Percentiles rank a stretch among this genome's conserved stretches.
Evolutionary conservation across 208 protist species (phyloP).

Genomic region (Endotrypanum monterogeii): DNA sequence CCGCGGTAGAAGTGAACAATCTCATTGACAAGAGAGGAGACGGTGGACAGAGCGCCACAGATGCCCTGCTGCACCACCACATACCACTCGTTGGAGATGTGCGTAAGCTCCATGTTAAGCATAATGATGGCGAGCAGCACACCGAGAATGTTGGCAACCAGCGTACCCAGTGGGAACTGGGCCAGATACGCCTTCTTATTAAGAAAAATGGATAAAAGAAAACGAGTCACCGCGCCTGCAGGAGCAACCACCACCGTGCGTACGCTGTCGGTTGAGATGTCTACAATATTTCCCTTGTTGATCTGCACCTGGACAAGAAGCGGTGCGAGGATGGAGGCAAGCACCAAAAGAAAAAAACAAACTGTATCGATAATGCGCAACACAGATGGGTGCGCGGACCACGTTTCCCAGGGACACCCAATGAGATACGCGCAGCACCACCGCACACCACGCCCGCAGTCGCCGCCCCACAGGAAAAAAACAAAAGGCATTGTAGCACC

Average conservation of each 20-base stretch:
- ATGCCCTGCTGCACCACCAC: slow-evolving; percentile 47
- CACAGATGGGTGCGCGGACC: slow-evolving; percentile 10
- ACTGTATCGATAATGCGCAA: slow-evolving; percentile 29
- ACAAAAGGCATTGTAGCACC: slow-evolving; percentile 58
- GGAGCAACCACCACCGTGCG: slow-evolving; percentile 45
- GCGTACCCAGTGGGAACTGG: slow-evolving; percentile 55
- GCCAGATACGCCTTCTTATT: slow-evolving; percentile 41
- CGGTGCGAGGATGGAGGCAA: slow-evolving; percentile 37
- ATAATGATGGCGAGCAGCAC: slow-evolving; percentile 37
- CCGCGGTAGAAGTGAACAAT: slow-evolving; percentile 30
- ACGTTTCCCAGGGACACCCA: slow-evolving; percentile 14
- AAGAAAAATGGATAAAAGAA: slow-evolving; percentile 37
- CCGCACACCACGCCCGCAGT: slow-evolving; percentile 22
- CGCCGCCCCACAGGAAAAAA: slow-evolving; percentile 49
- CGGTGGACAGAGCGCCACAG: slow-evolving; percentile 53
- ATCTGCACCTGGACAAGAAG: slow-evolving; percentile 45
- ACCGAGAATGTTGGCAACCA: slow-evolving; percentile 41
- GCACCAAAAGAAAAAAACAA: slow-evolving; percentile 27
- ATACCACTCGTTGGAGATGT: slow-evolving; percentile 28
- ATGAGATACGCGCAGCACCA: slow-evolving; percentile 3
- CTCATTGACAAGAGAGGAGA: slow-evolving; percentile 60
- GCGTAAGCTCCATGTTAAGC: slow-evolving; percentile 26
- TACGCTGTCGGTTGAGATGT: slow-evolving; percentile 28
- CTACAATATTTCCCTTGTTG: slow-evolving; percentile 18
- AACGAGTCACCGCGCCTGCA: slow-evolving; percentile 46